These are phyloP conservation scores for Capronia americana DNA, from an alignment of 2,329 filamentous ascomycete species.

Conservation along the genomic window DNA sequence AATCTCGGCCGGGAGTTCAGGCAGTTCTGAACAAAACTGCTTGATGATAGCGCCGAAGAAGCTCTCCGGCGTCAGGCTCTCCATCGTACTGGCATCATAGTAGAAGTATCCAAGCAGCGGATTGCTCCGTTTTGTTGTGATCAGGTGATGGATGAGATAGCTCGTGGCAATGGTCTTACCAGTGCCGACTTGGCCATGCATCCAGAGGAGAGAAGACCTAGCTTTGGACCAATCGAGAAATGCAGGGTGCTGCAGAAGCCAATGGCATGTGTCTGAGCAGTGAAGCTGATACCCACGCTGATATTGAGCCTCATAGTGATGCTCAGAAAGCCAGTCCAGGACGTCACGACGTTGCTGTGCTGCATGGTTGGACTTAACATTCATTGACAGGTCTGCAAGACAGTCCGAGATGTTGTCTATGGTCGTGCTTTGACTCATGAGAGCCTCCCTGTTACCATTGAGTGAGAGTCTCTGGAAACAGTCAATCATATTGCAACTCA, in stretches of 20 bases:
- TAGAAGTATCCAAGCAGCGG: conserved; percentile 30
- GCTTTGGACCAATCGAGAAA: conserved; percentile 26
- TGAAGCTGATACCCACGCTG: conserved; percentile 27
- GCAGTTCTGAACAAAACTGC: conserved; percentile 27
- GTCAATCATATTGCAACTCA: conserved; percentile 14
- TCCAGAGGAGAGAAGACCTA: conserved; percentile 31
- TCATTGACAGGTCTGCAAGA: conserved; percentile 19
- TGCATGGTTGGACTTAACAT: conserved; percentile 23
- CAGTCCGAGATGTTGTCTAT: conserved; percentile 26
- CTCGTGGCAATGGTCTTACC: conserved; percentile 33
- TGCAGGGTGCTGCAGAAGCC: conserved; percentile 26
- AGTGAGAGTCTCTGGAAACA: conserved; percentile 3
- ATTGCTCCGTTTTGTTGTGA: not conserved
- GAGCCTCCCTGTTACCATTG: conserved; percentile 22
- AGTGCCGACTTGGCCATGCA: conserved; percentile 31
- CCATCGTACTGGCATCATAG: conserved; percentile 34
- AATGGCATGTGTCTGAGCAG: conserved; percentile 28
- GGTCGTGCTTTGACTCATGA: conserved; percentile 21
- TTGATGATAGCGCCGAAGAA: conserved; percentile 34
- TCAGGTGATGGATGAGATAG: conserved; percentile 31
- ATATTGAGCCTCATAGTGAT: conserved; percentile 31
- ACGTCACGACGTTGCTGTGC: conserved; percentile 22
- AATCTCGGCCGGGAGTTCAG: conserved; percentile 21
- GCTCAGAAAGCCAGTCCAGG: conserved; percentile 31
- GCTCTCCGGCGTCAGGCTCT: conserved; percentile 31